These are phyloP conservation scores for Phaseolus lunatus DNA, from an alignment of 306 rosid species.

Conservation along the genomic window DNA sequence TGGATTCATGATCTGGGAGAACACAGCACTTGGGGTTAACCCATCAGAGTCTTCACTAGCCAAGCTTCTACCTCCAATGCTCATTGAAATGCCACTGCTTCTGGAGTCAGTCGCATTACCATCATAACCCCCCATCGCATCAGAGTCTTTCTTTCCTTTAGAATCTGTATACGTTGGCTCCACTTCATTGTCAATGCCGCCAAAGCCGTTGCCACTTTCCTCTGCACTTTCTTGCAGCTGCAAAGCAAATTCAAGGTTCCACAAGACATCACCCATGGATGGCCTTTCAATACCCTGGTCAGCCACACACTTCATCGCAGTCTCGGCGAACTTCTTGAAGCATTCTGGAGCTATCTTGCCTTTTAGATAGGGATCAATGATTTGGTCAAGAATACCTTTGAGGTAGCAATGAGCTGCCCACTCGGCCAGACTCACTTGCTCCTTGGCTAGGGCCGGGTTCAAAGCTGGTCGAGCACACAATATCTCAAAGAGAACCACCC, in stretches of 20 bases:
- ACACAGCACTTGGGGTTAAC: slow-evolving; percentile 95
- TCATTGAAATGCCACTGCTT: slow-evolving; percentile 95
- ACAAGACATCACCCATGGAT: slow-evolving; percentile 97
- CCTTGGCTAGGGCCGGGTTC: slow-evolving; percentile 90
- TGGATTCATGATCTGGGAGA: slow-evolving; percentile 99
- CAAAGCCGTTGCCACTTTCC: slow-evolving; percentile 72
- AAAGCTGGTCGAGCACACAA: slow-evolving; percentile 96
- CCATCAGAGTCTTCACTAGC: slow-evolving; percentile 98
- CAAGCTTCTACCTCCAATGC: slow-evolving; percentile 97
- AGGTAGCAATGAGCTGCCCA: slow-evolving; percentile 97
- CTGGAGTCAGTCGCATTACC: slow-evolving; percentile 81
- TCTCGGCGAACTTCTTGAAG: slow-evolving; percentile 92
- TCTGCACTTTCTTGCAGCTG: slow-evolving; percentile 99
- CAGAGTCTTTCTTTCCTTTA: slow-evolving; percentile 77
- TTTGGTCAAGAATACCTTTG: slow-evolving; percentile 89
- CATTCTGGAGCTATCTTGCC: slow-evolving; percentile 94
- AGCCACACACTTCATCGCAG: slow-evolving; percentile 96
- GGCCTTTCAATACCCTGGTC: slow-evolving; percentile 99
- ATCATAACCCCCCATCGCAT: slow-evolving; percentile 58
- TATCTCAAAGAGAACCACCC: slow-evolving; percentile 94
- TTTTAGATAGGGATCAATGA: slow-evolving; percentile 82
- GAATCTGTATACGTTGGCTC: slow-evolving; percentile 56
- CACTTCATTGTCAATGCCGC: slow-evolving; percentile 55
- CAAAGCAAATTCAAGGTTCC: slow-evolving; percentile 99
- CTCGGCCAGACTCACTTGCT: slow-evolving; percentile 98